Percentiles rank a stretch among this genome's conserved stretches.
phyloP scores from a whole-genome alignment of 1,284 basidiomycete species.

The Ustilago vetiveriae region DNA sequence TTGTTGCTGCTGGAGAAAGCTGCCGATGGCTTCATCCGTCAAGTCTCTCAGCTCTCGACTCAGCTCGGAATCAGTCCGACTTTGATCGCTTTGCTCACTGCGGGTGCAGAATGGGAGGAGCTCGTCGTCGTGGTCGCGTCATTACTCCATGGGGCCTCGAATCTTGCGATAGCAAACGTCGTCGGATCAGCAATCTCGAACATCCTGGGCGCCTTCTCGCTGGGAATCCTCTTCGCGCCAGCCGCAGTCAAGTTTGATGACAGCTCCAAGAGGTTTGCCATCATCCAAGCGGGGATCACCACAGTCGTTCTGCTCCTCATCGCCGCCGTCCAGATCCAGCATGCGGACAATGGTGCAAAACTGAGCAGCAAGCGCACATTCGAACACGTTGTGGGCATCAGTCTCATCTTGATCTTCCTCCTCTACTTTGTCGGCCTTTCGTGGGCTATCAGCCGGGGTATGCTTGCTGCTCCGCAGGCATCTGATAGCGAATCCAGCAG shows the following conservation, averaged over 20 bases:
- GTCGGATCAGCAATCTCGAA: slow-evolving; percentile 60
- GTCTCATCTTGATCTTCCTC: slow-evolving; percentile 30
- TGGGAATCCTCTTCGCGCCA: slow-evolving; percentile 36
- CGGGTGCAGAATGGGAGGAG: slow-evolving; percentile 55
- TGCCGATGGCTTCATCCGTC: slow-evolving; percentile 35
- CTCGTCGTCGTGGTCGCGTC: slow-evolving; percentile 40
- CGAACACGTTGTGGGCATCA: slow-evolving; percentile 42
- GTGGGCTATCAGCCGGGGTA: slow-evolving; percentile 42
- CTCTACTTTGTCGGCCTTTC: slow-evolving; percentile 43
- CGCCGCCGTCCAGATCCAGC: slow-evolving; percentile 30
- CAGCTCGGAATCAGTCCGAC: slow-evolving; percentile 36
- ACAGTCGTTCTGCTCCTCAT: slow-evolving; percentile 31
- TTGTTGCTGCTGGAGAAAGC: slow-evolving; percentile 32
- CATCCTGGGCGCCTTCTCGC: slow-evolving; percentile 50
- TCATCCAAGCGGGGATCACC: slow-evolving; percentile 39
- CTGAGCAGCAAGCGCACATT: slow-evolving; percentile 27
- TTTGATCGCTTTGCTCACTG: slow-evolving; percentile 42
- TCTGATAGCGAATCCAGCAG: slow-evolving; percentile 29
- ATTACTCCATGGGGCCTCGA: slow-evolving; percentile 30
- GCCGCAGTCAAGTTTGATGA: slow-evolving; percentile 30
- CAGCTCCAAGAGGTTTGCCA: slow-evolving; percentile 33
- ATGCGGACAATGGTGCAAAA: slow-evolving; percentile 26
- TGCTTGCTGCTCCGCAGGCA: slow-evolving; percentile 29
- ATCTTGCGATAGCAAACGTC: slow-evolving; percentile 55
- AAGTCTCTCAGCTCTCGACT: slow-evolving; percentile 31